Evolutionary conservation across 2,329 filamentous ascomycete species (phyloP), one percentile per base, ranked within the genome.

Genomic region (Pleurostoma richardsiae): DNA sequence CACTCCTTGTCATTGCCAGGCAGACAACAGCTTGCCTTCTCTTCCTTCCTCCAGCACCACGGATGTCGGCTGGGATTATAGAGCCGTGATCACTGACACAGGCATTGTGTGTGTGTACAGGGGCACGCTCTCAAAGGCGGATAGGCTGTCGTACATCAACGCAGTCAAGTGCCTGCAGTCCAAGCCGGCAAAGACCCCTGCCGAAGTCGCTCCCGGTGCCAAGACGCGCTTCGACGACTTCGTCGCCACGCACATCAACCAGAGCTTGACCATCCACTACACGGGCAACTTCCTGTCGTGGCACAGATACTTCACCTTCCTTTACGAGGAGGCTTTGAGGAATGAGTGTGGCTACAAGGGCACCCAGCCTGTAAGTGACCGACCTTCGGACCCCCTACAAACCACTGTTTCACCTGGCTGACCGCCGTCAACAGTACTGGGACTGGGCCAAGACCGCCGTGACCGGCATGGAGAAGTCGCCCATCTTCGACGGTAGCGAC

Each of bases 401-500:
- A 36, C n/a, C 8, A 36, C n/a, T 36, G n/a, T 8, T 36, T 36
- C 8, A 36, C 33, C n/a, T 36, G 33, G 8, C 33, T n/a, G 33
- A n/a, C 33, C n/a, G n/a, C 8, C n/a, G n/a, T 8, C 64, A 10
- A 52, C 68, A 67, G 43, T 78, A 76, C 62, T 71, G 69, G 62
- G 72, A 78, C 55, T 79, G 74, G 75, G 64, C 66, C 3, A 67
- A 65, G 51, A 72, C 69, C 56, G 66, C 71, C 5, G 49, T 58
- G 3, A 39, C 38, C 3, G 65, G 69, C 1, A 54, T 60, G 47
- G 48, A 59, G 40, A 63, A 69, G 48, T 78, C 75, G 0, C 72
- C 74, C 28, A 56, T 79, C 39, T 79, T 82, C 53, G 72, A 77
- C 52, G 77, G 77, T 46, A 68, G 69, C 48, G 62, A 62, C 2